A percentile compares a stretch with the other conserved stretches of the same genome.
phyloP scores from a whole-genome alignment of 805 yeast species.

The Cyberlindnera nakhonratchasimensis region DNA sequence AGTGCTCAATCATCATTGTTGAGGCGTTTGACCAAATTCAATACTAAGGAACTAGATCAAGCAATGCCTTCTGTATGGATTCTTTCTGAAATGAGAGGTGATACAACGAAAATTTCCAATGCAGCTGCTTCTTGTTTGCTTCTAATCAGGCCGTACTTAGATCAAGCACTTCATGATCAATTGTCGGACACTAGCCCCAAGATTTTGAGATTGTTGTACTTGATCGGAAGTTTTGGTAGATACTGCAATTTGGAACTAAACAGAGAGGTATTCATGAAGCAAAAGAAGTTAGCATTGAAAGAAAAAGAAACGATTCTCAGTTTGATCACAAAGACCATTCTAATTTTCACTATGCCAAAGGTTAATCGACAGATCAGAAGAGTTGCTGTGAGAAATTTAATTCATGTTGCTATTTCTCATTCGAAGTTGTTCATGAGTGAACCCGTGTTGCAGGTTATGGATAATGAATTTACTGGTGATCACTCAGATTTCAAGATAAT shows the following conservation, averaged over 20 bases:
- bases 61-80: conserved; percentile 71
- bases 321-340: conserved; percentile 54
- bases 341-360: conserved; percentile 45
- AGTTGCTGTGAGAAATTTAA: conserved; percentile 53
- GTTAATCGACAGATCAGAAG: conserved; percentile 38
- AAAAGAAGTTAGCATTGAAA: conserved; percentile 39
- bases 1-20: conserved; percentile 52
- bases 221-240: conserved; percentile 70
- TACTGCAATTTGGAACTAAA: conserved; percentile 57
- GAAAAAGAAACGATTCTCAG: conserved; percentile 54
- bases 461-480: conserved; percentile 40
- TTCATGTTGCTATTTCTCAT: conserved; percentile 57
- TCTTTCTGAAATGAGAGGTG: conserved; percentile 44
- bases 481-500: conserved; percentile 44
- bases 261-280: conserved; percentile 35
- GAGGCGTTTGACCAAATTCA: conserved; percentile 55
- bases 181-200: conserved; percentile 39
- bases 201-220: conserved; percentile 52
- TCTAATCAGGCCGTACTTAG: conserved; percentile 45
- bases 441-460: conserved; percentile 49
- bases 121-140: conserved; percentile 63
- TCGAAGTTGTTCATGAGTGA: conserved; percentile 64
- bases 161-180: conserved; percentile 26
- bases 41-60: conserved; percentile 57
- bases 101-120: conserved; percentile 47